A percentile compares a stretch with the other conserved stretches of the same genome.
Conservation (phyloP, 169 alveolate genomes). For the Plasmodium coatneyi region DNA sequence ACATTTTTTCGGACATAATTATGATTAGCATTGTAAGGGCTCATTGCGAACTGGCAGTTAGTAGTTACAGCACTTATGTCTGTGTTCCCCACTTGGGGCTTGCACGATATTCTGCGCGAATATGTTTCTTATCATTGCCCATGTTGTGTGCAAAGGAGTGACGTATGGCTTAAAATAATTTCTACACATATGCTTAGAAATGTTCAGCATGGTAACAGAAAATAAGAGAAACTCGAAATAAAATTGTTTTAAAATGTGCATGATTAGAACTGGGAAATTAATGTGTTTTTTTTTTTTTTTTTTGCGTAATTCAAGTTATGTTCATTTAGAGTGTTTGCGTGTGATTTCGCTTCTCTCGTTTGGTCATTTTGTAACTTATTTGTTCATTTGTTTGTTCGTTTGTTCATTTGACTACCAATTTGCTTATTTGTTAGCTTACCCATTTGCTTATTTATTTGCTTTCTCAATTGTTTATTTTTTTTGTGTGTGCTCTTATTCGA, state of each 20-base stretch:
- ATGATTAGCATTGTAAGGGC: neutral
- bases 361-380: neutral
- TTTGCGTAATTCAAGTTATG: neutral
- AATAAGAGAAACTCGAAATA: neutral
- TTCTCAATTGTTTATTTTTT: neutral
- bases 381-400: neutral
- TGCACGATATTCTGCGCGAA: neutral
- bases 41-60: neutral
- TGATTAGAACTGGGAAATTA: neutral
- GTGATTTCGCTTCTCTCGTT: neutral
- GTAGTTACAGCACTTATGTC: neutral
- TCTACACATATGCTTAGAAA: neutral
- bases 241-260: slow-evolving; percentile 3
- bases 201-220: neutral
- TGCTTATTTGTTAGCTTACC: neutral
- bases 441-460: neutral
- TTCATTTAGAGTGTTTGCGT: neutral
- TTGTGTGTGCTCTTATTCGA: neutral
- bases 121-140: neutral
- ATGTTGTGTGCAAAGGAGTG: neutral
- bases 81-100: neutral
- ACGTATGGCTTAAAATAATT: neutral
- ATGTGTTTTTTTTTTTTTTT: neutral
- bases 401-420: neutral
- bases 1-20: neutral